Conservation (phyloP, 352 stramenopile species). For the Peronospora belbahrii region DNA sequence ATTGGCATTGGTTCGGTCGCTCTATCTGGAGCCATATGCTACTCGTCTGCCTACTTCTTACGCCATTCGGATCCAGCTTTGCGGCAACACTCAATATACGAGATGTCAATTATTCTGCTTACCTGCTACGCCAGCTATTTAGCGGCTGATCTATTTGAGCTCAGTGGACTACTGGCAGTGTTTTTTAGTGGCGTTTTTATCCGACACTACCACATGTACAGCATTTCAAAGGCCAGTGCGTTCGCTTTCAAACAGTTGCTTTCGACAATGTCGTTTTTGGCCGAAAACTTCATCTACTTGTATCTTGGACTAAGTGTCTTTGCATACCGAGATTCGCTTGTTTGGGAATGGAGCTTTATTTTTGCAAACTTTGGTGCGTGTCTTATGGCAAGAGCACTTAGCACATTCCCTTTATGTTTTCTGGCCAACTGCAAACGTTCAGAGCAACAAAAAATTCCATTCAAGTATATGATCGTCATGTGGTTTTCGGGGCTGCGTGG, state of each 20-base stretch:
- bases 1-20: conserved; percentile 47
- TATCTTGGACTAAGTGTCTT: conserved; percentile 70
- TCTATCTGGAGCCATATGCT: conserved; percentile 42
- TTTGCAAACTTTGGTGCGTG: conserved; percentile 38
- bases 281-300: conserved; percentile 69
- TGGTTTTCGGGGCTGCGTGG: conserved; percentile 91
- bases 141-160: conserved; percentile 44
- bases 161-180: conserved; percentile 87
- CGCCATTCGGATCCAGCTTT: conserved; percentile 40
- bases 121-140: conserved; percentile 73
- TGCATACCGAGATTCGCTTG: conserved; percentile 46
- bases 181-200: conserved; percentile 87
- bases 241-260: conserved; percentile 57
- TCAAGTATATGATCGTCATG: conserved; percentile 75
- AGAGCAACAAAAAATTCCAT: conserved; percentile 35
- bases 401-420: conserved; percentile 67
- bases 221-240: conserved; percentile 47
- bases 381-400: conserved; percentile 46
- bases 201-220: conserved; percentile 69
- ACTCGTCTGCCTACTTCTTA: conserved; percentile 51
- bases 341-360: conserved; percentile 66
- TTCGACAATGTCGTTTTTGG: conserved; percentile 50
- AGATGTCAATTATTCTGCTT: conserved; percentile 70
- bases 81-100: conserved; percentile 51
- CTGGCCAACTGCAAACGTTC: conserved; percentile 44